Evolutionary conservation across 169 alveolate genomes (phyloP).

Genomic region (Plasmodium reichenowi): DNA sequence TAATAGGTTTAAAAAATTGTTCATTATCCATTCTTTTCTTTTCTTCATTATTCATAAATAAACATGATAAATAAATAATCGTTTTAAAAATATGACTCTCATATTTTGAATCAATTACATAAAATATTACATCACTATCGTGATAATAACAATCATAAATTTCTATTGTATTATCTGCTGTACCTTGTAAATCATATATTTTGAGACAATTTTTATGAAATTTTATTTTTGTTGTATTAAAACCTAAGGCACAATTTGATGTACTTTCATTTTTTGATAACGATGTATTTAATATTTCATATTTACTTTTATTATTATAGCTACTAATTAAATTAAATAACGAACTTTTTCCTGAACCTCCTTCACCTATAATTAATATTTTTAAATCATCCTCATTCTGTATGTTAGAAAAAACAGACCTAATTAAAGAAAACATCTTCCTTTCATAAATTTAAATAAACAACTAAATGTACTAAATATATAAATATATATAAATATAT

Average conservation of each 20-base stretch:
- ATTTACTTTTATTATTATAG: slow-evolving; percentile 61
- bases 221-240: slow-evolving; percentile 56
- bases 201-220: slow-evolving; percentile 42
- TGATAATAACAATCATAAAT: slow-evolving; percentile 74
- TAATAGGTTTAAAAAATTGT: slow-evolving; percentile 47
- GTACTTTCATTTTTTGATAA: slow-evolving; percentile 1
- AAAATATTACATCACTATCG: slow-evolving; percentile 64
- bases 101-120: slow-evolving; percentile 66
- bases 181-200: slow-evolving; percentile 72
- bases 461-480: too few relatives aligned
- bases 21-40: slow-evolving; percentile 3
- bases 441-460: neutral
- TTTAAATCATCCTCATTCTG: slow-evolving; percentile 32
- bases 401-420: slow-evolving; percentile 56
- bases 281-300: slow-evolving; percentile 45
- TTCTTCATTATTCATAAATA: slow-evolving; percentile 1
- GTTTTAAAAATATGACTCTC: slow-evolving; percentile 60
- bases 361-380: slow-evolving; percentile 69
- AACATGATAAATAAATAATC: slow-evolving; percentile 47
- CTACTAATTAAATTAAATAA: slow-evolving; percentile 62
- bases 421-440: slow-evolving; percentile 65
- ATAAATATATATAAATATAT: too few relatives aligned
- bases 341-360: slow-evolving; percentile 65
- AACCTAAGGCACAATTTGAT: slow-evolving; percentile 66
- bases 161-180: slow-evolving; percentile 42